Base-by-base conservation (phyloP, 164 flowering plant genomes). In the Warburgia ugandensis region DNA sequence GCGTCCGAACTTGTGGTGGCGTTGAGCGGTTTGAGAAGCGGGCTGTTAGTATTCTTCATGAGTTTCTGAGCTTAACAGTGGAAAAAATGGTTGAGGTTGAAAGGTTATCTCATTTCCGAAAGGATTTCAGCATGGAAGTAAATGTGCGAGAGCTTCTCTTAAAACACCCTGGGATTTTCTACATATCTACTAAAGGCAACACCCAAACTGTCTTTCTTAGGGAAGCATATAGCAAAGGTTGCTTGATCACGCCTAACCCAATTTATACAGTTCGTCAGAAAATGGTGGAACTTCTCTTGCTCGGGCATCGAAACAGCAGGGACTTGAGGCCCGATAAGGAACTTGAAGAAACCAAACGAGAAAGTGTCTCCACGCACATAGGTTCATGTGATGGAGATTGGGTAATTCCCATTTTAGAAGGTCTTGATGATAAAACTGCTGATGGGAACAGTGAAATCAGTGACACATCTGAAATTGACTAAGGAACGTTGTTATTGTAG, bases 131-230 rank as follows among this genome's bases (percentile, higher is more conserved):
- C 2, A 78, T 85, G 55, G 80, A 74, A 56, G 76, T 83, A 28
- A 91, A 85, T 48, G 21, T 87, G 28, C 74, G 94, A 2, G 98
- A 87, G 64, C 74, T 92, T 42, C 65, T 92, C 29, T 57, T 92
- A 59, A 85, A 81, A 66, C 98, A 87, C 47, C 95, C 92, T 3
- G 94, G 96, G 21, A 81, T 91, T 27, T 91, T 90, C 56, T 85
- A 91, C 51, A 68, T 91, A 45, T 84, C 95, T 17, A 85, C 88
- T 1, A 84, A 70, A 61, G 95, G 96, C 39, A 63, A 43, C 28
- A 64, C 62, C 6, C 76, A 77, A 30, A 70, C 72, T 11, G 86
- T 86, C 50, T 84, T 79, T 63, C 85, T 87, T 36, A 80, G 88
- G 66, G 96, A 91, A 66, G 83, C 88, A 14, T 91, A 81, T 66